A percentile compares a stretch with the other conserved stretches of the same genome.
These are phyloP conservation scores for Magnaporthiopsis incrustans DNA, from an alignment of 2,329 filamentous ascomycete species.

Conservation along the genomic window DNA sequence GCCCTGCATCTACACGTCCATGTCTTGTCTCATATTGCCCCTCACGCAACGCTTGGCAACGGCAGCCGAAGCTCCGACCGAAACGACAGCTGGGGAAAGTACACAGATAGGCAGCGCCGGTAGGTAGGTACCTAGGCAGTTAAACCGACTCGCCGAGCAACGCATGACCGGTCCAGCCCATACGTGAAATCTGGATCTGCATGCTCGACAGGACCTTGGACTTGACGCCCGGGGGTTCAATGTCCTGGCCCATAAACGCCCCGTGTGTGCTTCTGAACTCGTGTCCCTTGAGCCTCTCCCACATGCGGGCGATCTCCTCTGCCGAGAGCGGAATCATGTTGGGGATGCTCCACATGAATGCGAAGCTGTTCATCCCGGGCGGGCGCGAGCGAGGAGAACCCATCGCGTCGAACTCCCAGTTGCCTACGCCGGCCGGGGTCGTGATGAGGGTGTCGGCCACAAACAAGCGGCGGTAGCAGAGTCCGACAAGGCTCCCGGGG, in stretches of 20 bases:
- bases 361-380: conserved; percentile 43
- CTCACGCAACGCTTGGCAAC: neutral
- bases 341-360: conserved; percentile 71
- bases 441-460: conserved; percentile 72
- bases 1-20: neutral
- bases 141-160: conserved; percentile 7
- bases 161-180: conserved; percentile 35
- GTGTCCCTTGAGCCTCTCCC: conserved; percentile 53
- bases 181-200: conserved; percentile 57
- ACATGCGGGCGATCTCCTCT: conserved; percentile 58
- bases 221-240: conserved; percentile 50
- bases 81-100: neutral
- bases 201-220: conserved; percentile 64
- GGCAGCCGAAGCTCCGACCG: neutral
- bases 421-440: conserved; percentile 49
- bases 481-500: conserved; percentile 61
- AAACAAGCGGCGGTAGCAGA: conserved; percentile 55
- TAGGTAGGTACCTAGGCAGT: neutral
- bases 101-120: too few species aligned
- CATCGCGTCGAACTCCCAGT: conserved; percentile 36
- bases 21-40: neutral
- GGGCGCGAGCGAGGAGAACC: conserved; percentile 30
- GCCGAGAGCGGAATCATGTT: conserved; percentile 66
- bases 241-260: conserved; percentile 56
- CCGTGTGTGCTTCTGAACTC: conserved; percentile 62